Evolutionary conservation across 306 rosid species (phyloP).

Genomic region (Cicer arietinum): DNA sequence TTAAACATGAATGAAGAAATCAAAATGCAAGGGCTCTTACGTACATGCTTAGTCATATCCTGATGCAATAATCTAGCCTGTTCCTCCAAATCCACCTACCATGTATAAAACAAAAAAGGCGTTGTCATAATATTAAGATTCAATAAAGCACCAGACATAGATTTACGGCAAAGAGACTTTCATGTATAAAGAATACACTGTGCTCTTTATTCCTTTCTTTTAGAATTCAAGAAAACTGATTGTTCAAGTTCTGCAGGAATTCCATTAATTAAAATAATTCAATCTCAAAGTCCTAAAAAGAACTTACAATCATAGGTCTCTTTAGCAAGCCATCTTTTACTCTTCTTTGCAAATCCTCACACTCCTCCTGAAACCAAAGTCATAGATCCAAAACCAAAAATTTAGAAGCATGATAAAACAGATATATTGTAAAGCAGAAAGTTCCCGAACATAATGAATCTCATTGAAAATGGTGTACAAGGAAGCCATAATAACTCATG

Average conservation of each 20-base stretch:
- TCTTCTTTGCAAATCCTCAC: slow-evolving; percentile 72
- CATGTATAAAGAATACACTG: slow-evolving; percentile 16
- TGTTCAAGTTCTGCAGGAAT: slow-evolving; percentile 33
- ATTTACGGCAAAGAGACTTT: slow-evolving; percentile 7
- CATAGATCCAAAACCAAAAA: slow-evolving; percentile 34
- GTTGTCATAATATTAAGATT: slow-evolving; percentile 33
- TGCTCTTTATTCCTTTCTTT: slow-evolving; percentile 34
- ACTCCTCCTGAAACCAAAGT: slow-evolving; percentile 74
- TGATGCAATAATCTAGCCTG: slow-evolving; percentile 72
- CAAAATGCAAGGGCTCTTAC: slow-evolving; percentile 43
- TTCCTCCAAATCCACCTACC: slow-evolving; percentile 79
- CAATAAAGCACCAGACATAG: slow-evolving; percentile 33
- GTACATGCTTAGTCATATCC: slow-evolving; percentile 82
- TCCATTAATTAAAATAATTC: slow-evolving; percentile 33
- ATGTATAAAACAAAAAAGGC: slow-evolving; percentile 40
- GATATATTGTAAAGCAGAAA: slow-evolving; percentile 26
- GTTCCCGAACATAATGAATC: slow-evolving; percentile 23
- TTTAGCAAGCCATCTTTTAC: slow-evolving; percentile 67
- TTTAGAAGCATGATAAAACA: slow-evolving; percentile 33
- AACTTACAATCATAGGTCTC: slow-evolving; percentile 70
- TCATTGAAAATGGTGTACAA: slow-evolving; percentile 7
- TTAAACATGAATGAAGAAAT: slow-evolving; percentile 37
- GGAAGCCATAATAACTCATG: background rate
- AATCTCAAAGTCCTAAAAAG: slow-evolving; percentile 3
- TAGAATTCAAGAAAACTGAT: slow-evolving; percentile 24